These are phyloP conservation scores for Metarhizium brunneum DNA, from an alignment of 2,329 filamentous ascomycete genomes.

Conservation along the genomic window DNA sequence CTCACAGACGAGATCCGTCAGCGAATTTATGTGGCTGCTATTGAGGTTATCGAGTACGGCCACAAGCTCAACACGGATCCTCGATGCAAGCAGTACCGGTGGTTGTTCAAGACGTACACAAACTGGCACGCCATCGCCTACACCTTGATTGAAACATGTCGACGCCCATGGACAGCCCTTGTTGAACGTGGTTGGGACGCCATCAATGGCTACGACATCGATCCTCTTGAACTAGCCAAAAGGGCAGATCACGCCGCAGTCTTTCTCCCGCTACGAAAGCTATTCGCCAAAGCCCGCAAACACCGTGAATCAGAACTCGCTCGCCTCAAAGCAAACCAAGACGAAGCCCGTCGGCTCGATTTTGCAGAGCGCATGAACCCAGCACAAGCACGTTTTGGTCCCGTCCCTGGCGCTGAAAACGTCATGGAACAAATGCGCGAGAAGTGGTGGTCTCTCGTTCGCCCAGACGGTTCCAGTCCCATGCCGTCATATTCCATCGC, in stretches of 20 bases:
- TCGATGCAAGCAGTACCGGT: constrained; percentile 35
- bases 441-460: constrained; percentile 42
- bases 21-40: constrained; percentile 59
- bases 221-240: constrained; percentile 34
- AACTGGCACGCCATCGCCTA: constrained; percentile 44
- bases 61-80: constrained; percentile 54
- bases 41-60: constrained; percentile 65
- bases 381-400: constrained; percentile 36
- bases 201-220: constrained; percentile 28
- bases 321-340: constrained; percentile 37
- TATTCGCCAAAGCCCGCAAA: constrained; percentile 42
- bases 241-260: constrained; percentile 37
- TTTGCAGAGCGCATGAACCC: constrained; percentile 35
- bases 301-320: constrained; percentile 42
- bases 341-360: constrained; percentile 40
- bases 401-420: constrained; percentile 36
- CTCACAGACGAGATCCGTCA: constrained; percentile 55
- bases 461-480: constrained; percentile 17
- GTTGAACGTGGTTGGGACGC: constrained; percentile 42
- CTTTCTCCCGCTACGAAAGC: constrained; percentile 43
- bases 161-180: constrained; percentile 38
- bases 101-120: constrained; percentile 41
- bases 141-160: constrained; percentile 35
- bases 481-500: neutral
- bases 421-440: constrained; percentile 36